Base-by-base conservation (phyloP, 78 protist genomes). In the Blattamonas nauphoetae region DNA sequence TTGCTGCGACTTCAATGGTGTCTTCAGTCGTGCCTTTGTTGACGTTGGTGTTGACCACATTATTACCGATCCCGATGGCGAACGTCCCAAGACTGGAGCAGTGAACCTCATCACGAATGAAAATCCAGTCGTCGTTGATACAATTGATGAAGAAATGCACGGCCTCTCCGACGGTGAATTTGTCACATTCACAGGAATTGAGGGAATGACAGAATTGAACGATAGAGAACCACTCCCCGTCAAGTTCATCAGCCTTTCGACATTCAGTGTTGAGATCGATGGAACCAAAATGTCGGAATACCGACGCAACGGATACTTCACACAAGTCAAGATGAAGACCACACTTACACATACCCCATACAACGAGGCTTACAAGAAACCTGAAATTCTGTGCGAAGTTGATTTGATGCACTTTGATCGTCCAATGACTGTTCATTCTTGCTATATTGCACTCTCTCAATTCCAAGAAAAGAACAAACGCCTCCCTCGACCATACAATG, bases 151-250 rank as follows among this genome's bases (percentile, higher is more conserved):
- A 11, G 36, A 64, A 2, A 88, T 93, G 21, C 97, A 96, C 88
- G 94, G 90, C 32, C 45, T 95, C 4, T 94, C 91, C 55, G 87
- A 81, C 34, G 97, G 96, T 35, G 97, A 95, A 87, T 64, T 42
- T n/a, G 95, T 96, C 29, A 44, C 81, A 1, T 96, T 96, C 90
- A 42, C 89, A 38, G 96, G 93, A 77, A 90, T 96, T 35, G 41
- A 89, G 41, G 98, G 98, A 42, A 94, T 96, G 97, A 21, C 85
- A 3, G 93, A 88, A 86, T 83, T 96, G 45, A 96, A 96, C 89
- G 90, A 80, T 41, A 1, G 77, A 78, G 64, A 0, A 6, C 89
- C 94, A 1, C 29, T 35, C 35, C 42, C 1, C 34, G 34, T 94
- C 88, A 86, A 41, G 71, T 93, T 91, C 29, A 33, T 0, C 21